phyloP scores from a whole-genome alignment of 2,329 filamentous ascomycete genomes.

The Ascochyta fabae region DNA sequence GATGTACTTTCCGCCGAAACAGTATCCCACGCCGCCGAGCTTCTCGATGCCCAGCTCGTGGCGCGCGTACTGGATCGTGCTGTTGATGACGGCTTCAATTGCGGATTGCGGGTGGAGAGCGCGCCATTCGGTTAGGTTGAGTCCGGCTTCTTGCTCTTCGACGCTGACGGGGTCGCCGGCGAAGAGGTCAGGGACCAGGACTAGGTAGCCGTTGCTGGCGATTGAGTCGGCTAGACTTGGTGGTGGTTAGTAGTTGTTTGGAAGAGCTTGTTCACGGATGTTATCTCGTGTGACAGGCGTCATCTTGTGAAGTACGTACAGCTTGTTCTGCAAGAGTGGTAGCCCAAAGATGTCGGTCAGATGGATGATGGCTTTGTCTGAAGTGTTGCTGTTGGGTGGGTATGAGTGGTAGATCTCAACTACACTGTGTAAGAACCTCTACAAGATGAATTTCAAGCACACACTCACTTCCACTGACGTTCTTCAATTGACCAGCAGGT shows the following conservation, averaged over 20 bases:
- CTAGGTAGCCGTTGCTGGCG: constrained; percentile 43
- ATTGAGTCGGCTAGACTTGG: constrained; percentile 43
- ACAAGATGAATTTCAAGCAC: neutral
- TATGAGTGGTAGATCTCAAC: constrained; percentile 31
- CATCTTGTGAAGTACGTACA: constrained; percentile 17
- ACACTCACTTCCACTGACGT: constrained; percentile 33
- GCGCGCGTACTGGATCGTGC: constrained; percentile 63
- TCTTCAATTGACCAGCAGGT: constrained; percentile 29
- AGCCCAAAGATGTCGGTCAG: constrained; percentile 47
- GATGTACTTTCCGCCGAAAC: constrained; percentile 78
- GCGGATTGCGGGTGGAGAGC: constrained; percentile 52
- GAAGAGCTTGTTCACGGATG: neutral
- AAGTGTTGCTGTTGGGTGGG: constrained; percentile 22
- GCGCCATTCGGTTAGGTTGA: constrained; percentile 58
- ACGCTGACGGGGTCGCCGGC: constrained; percentile 35
- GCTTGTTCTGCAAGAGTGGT: constrained; percentile 40
- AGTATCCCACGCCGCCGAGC: constrained; percentile 72
- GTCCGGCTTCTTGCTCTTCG: constrained; percentile 68
- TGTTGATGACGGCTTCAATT: constrained; percentile 58
- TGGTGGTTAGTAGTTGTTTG: neutral
- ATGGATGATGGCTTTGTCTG: constrained; percentile 41
- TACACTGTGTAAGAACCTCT: constrained; percentile 3
- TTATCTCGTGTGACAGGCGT: neutral
- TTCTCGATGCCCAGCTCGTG: constrained; percentile 62
- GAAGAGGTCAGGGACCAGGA: constrained; percentile 47